Conservation (phyloP, 768 basidiomycete genomes). For the Auriscalpium orientale region DNA sequence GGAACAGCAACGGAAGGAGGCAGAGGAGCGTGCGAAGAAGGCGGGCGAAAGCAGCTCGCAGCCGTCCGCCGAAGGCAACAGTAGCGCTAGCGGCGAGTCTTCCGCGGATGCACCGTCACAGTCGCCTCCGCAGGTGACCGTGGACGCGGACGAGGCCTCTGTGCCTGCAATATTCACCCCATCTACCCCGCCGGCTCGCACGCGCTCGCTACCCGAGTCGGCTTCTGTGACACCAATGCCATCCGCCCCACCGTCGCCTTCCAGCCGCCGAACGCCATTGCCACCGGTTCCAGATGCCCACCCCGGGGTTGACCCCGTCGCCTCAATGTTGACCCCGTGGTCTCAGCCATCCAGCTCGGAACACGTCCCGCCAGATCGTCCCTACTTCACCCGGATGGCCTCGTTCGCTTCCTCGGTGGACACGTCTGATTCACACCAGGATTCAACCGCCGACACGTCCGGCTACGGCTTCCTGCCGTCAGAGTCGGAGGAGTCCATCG, state of each 20-base stretch:
- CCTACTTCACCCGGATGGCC: slow-evolving; percentile 6
- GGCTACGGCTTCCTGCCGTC: slow-evolving; percentile 11
- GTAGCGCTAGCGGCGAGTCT: not conserved
- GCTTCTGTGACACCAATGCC: not conserved
- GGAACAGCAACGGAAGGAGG: slow-evolving; percentile 77
- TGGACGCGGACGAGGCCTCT: not conserved
- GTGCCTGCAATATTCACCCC: not conserved
- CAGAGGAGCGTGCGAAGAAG: slow-evolving; percentile 57
- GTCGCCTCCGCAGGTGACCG: too few species aligned
- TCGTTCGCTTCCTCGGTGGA: slow-evolving; percentile 8
- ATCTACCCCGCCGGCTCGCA: not conserved
- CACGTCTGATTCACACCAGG: not conserved
- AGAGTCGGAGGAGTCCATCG: slow-evolving; percentile 13
- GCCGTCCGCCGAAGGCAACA: slow-evolving; percentile 1
- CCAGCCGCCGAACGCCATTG: not conserved
- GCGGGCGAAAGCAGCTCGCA: slow-evolving; percentile 25
- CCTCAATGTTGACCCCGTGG: too few species aligned
- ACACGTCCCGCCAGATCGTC: not conserved
- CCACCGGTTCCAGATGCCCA: not conserved
- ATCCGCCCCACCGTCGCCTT: not conserved
- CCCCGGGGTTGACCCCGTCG: too few species aligned
- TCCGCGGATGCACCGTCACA: not conserved
- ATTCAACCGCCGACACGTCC: not conserved
- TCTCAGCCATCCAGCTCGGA: too few species aligned
- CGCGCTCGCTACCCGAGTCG: not conserved